Percentiles rank a stretch among this genome's conserved stretches.
Conservation (phyloP, 495 filamentous ascomycete species). For the Neurospora tetrasperma region DNA sequence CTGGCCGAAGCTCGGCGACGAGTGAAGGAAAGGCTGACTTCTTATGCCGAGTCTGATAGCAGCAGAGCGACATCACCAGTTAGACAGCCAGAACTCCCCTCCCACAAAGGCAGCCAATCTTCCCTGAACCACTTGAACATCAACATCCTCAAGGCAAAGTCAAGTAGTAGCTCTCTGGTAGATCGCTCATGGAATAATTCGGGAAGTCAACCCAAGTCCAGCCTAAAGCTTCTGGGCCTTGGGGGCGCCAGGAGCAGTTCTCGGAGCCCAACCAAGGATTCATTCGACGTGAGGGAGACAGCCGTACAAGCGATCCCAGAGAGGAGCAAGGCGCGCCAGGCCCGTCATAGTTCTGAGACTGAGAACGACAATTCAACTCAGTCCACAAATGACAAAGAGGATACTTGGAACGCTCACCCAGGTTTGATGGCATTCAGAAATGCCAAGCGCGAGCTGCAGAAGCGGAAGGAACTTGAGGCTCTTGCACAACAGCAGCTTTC, state of each 20-base stretch:
- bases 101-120: conserved; percentile 34
- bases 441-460: conserved; percentile 42
- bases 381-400: conserved; percentile 15
- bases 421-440: conserved; percentile 41
- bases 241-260: conserved; percentile 44
- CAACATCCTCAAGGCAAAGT: conserved; percentile 56
- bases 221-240: conserved; percentile 63
- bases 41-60: conserved; percentile 54
- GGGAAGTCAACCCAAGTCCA: conserved; percentile 41
- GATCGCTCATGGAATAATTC: conserved; percentile 31
- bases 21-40: conserved; percentile 73
- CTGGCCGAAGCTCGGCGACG: conserved; percentile 66
- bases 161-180: conserved; percentile 49
- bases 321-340: conserved; percentile 33
- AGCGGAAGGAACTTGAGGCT: conserved; percentile 37
- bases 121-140: conserved; percentile 53
- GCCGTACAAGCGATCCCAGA: conserved; percentile 24
- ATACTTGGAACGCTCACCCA: conserved; percentile 25
- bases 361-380: conserved; percentile 13
- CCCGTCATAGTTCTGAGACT: conserved; percentile 11
- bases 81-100: conserved; percentile 28
- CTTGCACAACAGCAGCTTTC: conserved; percentile 24
- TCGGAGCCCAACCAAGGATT: conserved; percentile 31
- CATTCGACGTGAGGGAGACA: conserved; percentile 21
- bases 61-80: conserved; percentile 43